Evolutionary conservation across 768 basidiomycete genomes (phyloP), one percentile per base, ranked within the genome.

Genomic region (Mycena floridula): DNA sequence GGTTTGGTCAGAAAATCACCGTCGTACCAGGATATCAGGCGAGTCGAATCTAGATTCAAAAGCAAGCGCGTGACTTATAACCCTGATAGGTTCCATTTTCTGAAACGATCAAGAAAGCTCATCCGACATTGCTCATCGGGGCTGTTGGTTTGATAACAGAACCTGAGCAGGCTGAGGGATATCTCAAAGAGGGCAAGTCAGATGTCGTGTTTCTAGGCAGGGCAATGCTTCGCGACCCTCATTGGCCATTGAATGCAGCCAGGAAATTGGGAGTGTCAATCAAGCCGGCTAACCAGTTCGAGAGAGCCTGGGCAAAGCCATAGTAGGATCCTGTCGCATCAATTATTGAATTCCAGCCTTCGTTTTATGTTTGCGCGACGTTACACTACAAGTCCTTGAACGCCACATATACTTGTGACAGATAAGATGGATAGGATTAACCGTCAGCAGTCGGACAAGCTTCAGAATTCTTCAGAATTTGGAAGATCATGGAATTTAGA

Each of bases 111-210:
- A 82, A 85, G 60, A 73, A 74, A 40, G 76, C 75, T 0, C 59
- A 81, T 42, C 81, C 82, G 1, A 63, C 72, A 18, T 56, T 84
- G 20, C 47, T 66, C 15, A 61, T 87, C 41, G 77, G 81, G 8
- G 59, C 82, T 4, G 89, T 91, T 16, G 89, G 89, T 0, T 59
- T 86, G 41, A 86, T 93, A 55, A 83, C 79, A 0, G 70, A 78
- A 8, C 74, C 84, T 2, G 47, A 66, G 18, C 47, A 64, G 38
- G 66, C 68, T 1, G 79, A 90, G 56, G 66, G 73, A 6, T 78
- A 81, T 57, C 58, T 90, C n/a, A 67, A 76, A 50, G 63, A 74
- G 2, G 81, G 79, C 24, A 74, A 85, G 54, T 77, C 83, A 3
- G 86, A 91, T 54, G 74, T 84, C 3, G 66, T 87, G 16, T 73